Base-by-base conservation (phyloP, 352 stramenopile species). In the Globisporangium spinosum region DNA sequence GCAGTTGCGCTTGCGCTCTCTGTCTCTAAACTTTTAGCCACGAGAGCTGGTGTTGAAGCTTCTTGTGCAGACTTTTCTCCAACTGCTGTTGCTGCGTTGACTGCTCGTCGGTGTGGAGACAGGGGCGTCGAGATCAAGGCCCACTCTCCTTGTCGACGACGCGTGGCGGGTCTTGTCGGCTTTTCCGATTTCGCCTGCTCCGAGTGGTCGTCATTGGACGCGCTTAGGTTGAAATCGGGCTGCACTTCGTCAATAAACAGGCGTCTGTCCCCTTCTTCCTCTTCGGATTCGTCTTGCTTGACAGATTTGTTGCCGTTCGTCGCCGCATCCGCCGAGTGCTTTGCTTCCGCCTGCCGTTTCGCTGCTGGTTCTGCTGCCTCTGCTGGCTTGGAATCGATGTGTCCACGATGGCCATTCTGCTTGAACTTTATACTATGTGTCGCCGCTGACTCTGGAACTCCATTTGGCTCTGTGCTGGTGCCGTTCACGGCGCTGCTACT, bases 341-440 rank as follows among this genome's bases (percentile, higher is more conserved):
- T 23, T 51, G 29, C 54, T 43, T 59, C 40, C 17, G 22, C 8
- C 54, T 13, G 25, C 9, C 38, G n/a, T 32, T 12, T 65, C 40
- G n/a, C 17, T n/a, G 8, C 17, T 38, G 23, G 54, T 38, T 61
- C 34, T 45, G 20, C 27, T 65, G 34, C 20, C 22, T 65, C 43
- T 40, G 10, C 25, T 45, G 59, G 1, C n/a, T 25, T 29, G 17
- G 12, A 7, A 10, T 29, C 29, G 5, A 7, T 49, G 4, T 51
- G 60, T 47, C 29, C 45, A n/a, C 17, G 43, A 51, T 51, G n/a
- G 9, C 45, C 60, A 47, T 66, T 66, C 51, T 58, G 45, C 45
- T 66, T 45, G 6, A 2, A 12, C 4, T 10, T 17, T 57, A n/a
- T 4, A 7, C 13, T 17, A 8, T 22, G 10, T 51, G 4, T 23